Conservation (phyloP, 768 basidiomycete genomes). For the Nidularia pulvinata region DNA sequence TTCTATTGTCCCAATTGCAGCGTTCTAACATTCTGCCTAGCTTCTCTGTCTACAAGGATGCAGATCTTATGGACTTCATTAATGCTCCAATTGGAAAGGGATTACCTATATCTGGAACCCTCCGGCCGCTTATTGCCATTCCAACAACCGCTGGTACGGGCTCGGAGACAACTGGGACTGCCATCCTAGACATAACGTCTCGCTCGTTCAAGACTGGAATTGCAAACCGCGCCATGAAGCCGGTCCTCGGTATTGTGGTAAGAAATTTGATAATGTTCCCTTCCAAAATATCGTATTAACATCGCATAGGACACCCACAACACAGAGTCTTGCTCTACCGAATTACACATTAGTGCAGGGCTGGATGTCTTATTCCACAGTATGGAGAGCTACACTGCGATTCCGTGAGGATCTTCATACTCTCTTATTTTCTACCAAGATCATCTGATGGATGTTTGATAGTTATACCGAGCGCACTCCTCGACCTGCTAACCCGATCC, state of each 20-base stretch:
- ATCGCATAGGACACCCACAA: constrained; percentile 72
- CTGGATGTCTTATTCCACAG: constrained; percentile 97
- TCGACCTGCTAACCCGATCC: constrained; percentile 86
- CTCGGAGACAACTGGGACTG: constrained; percentile 93
- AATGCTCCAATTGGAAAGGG: constrained; percentile 97
- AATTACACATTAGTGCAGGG: constrained; percentile 93
- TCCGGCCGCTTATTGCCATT: constrained; percentile 87
- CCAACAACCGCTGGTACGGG: constrained; percentile 82
- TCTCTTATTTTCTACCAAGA: neutral
- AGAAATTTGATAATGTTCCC: constrained; percentile 7
- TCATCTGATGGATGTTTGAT: constrained; percentile 1
- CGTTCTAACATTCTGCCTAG: constrained; percentile 29
- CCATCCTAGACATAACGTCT: constrained; percentile 92
- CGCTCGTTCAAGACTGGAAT: constrained; percentile 97
- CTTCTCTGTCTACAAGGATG: constrained; percentile 89
- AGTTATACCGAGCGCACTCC: constrained; percentile 93
- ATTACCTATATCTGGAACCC: constrained; percentile 68
- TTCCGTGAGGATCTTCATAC: constrained; percentile 58
- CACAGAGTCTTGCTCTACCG: constrained; percentile 89
- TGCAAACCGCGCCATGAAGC: constrained; percentile 89
- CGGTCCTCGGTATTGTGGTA: constrained; percentile 78
- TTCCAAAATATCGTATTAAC: neutral
- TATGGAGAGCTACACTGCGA: constrained; percentile 92
- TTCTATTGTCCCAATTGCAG: neutral
- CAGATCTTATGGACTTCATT: constrained; percentile 94